Conservation (phyloP, 495 filamentous ascomycete species). For the Mytilinidion resinicola region DNA sequence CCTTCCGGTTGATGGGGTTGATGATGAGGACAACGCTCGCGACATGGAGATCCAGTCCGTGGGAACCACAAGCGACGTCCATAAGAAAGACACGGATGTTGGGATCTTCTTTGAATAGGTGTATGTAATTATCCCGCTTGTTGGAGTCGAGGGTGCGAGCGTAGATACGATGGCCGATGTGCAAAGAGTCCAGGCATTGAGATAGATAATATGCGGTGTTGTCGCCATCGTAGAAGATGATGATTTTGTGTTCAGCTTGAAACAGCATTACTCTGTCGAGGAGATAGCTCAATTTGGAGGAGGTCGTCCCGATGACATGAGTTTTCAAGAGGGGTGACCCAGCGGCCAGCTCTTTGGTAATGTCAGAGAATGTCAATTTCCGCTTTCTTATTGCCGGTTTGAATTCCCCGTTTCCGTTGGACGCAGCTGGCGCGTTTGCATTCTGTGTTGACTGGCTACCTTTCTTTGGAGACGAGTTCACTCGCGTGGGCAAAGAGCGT, state of each 20-base stretch:
- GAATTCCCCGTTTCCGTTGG: too few species aligned
- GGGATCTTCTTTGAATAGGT: constrained; percentile 63
- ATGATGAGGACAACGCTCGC: constrained; percentile 89
- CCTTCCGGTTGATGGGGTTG: constrained; percentile 79
- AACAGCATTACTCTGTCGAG: constrained; percentile 61
- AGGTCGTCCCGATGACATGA: constrained; percentile 69
- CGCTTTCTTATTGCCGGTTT: constrained; percentile 10
- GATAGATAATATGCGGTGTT: constrained; percentile 67
- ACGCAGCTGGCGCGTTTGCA: not conserved
- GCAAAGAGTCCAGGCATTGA: constrained; percentile 61
- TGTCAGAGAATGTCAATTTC: constrained; percentile 15
- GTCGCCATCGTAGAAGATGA: constrained; percentile 87
- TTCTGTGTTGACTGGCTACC: not conserved
- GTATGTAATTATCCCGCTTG: constrained; percentile 63
- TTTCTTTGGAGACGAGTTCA: constrained; percentile 12
- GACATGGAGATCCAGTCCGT: constrained; percentile 73
- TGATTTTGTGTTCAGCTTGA: constrained; percentile 70
- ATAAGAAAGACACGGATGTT: constrained; percentile 71
- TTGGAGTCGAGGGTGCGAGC: constrained; percentile 58
- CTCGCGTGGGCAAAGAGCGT: not conserved
- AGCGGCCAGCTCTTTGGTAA: constrained; percentile 29
- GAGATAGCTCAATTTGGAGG: constrained; percentile 82
- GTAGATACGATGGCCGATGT: constrained; percentile 53
- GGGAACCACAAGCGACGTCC: constrained; percentile 81
- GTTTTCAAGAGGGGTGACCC: constrained; percentile 55